phyloP scores from a whole-genome alignment of 1,284 basidiomycete genomes.

The Moesziomyces sp. region DNA sequence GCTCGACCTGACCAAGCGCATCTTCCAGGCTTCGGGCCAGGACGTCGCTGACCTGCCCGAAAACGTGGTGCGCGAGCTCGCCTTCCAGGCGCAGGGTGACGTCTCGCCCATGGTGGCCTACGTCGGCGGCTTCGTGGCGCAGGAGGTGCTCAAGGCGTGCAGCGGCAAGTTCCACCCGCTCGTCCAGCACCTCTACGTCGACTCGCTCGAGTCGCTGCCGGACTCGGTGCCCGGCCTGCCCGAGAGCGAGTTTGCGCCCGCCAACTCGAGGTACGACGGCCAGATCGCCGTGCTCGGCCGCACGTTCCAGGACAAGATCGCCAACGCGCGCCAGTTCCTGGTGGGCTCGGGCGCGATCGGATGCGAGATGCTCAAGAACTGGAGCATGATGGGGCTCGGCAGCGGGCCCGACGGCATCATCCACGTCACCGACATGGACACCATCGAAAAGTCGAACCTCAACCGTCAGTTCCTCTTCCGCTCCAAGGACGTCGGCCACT shows the following conservation, averaged over 20 bases:
- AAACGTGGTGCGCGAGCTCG: slow-evolving; percentile 80
- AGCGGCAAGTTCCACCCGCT: slow-evolving; percentile 99
- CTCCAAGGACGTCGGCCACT: slow-evolving; percentile 94
- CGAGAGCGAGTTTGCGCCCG: slow-evolving; percentile 86
- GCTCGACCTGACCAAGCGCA: slow-evolving; percentile 80
- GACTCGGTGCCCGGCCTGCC: slow-evolving; percentile 71
- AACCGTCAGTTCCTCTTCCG: slow-evolving; percentile 99
- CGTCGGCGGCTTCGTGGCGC: slow-evolving; percentile 95
- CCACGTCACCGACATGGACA: slow-evolving; percentile 96
- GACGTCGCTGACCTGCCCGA: slow-evolving; percentile 82
- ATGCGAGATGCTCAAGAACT: slow-evolving; percentile 99
- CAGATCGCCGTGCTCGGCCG: slow-evolving; percentile 97
- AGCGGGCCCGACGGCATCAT: slow-evolving; percentile 84
- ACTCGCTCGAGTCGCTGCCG: slow-evolving; percentile 86
- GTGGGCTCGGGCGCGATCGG: slow-evolving; percentile 98
- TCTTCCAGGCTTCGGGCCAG: slow-evolving; percentile 72
- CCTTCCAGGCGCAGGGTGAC: slow-evolving; percentile 94
- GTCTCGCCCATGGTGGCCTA: slow-evolving; percentile 91
- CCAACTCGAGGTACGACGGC: slow-evolving; percentile 86
- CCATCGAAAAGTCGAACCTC: slow-evolving; percentile 98
- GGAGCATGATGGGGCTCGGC: slow-evolving; percentile 98
- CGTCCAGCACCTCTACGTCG: slow-evolving; percentile 95
- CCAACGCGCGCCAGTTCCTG: slow-evolving; percentile 91
- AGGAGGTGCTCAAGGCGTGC: slow-evolving; percentile 96
- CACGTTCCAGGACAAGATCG: slow-evolving; percentile 90